These are phyloP conservation scores for Aspergillus sp. DNA, from an alignment of 2,329 filamentous ascomycete species.

Conservation along the genomic window DNA sequence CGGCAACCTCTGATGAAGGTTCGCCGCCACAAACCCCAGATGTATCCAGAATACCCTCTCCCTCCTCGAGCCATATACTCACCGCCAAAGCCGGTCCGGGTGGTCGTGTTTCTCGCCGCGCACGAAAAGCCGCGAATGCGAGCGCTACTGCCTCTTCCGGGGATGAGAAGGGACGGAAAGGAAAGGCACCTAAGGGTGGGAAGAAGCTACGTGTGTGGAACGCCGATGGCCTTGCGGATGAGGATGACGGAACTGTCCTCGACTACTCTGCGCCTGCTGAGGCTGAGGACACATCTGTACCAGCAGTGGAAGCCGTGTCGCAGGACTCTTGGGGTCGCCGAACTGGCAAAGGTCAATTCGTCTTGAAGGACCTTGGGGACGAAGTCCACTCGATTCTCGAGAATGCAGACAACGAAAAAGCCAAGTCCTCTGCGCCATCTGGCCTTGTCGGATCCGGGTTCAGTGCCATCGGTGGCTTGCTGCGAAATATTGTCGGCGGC, in stretches of 20 bases:
- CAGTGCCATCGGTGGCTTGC: slow-evolving; percentile 80
- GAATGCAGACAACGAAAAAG: slow-evolving; percentile 68
- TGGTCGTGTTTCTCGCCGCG: slow-evolving; percentile 75
- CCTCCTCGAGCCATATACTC: slow-evolving; percentile 64
- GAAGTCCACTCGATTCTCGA: slow-evolving; percentile 89
- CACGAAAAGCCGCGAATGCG: slow-evolving; percentile 65
- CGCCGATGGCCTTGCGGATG: slow-evolving; percentile 81
- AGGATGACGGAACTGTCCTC: slow-evolving; percentile 74
- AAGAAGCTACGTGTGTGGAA: slow-evolving; percentile 95
- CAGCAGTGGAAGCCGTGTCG: slow-evolving; percentile 71
- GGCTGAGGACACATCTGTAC: slow-evolving; percentile 55
- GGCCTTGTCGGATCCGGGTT: slow-evolving; percentile 78
- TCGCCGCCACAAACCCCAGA: slow-evolving; percentile 71
- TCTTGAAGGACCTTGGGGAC: slow-evolving; percentile 88
- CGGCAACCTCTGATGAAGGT: slow-evolving; percentile 61
- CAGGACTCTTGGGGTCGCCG: slow-evolving; percentile 80
- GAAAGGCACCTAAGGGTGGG: slow-evolving; percentile 49
- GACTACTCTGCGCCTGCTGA: slow-evolving; percentile 78
- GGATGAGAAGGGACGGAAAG: slow-evolving; percentile 72
- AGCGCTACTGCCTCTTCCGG: slow-evolving; percentile 66
- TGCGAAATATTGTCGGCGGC: slow-evolving; percentile 92
- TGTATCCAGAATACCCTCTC: slow-evolving; percentile 77
- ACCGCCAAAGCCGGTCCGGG: slow-evolving; percentile 73
- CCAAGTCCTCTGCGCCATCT: slow-evolving; percentile 47
- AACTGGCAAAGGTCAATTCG: slow-evolving; percentile 86